Conservation (phyloP, 116 monocot species). For the Cymodocea nodosa region DNA sequence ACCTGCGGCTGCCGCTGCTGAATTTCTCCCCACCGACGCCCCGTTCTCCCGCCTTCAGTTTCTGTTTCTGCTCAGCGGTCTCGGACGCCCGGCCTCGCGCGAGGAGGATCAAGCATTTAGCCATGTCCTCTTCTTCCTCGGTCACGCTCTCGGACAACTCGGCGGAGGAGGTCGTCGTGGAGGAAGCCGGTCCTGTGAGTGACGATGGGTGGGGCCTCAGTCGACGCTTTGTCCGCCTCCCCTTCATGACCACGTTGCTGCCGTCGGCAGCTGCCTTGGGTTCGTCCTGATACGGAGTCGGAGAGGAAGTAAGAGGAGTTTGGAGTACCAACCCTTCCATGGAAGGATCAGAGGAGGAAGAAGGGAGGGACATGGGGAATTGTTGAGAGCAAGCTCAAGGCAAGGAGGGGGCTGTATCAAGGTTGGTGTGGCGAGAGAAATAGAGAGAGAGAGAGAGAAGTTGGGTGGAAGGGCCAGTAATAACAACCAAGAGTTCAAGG, state of each 20-base stretch:
- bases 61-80: not conserved
- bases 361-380: not conserved
- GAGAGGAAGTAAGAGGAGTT: not conserved
- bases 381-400: not conserved
- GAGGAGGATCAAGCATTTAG: slow-evolving; percentile 71
- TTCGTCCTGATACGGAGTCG: not conserved
- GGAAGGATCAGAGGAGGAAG: slow-evolving; percentile 6
- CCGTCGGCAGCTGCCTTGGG: not conserved
- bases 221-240: slow-evolving; percentile 28
- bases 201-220: slow-evolving; percentile 1
- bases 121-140: slow-evolving; percentile 75
- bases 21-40: not conserved
- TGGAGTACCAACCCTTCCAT: not conserved
- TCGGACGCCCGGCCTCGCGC: slow-evolving; percentile 26
- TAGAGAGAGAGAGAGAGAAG: slow-evolving; percentile 3
- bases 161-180: slow-evolving; percentile 17
- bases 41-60: not conserved
- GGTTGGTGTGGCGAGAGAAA: too few species aligned
- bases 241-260: slow-evolving; percentile 9
- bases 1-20: slow-evolving; percentile 18
- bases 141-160: slow-evolving; percentile 15
- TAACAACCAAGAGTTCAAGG: slow-evolving; percentile 1
- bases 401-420: not conserved
- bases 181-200: not conserved
- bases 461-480: slow-evolving; percentile 6